A percentile compares a stretch with the other conserved stretches of the same genome.
Evolutionary conservation across 495 filamentous ascomycete genomes (phyloP).

Genomic region (Trichoderma virens): DNA sequence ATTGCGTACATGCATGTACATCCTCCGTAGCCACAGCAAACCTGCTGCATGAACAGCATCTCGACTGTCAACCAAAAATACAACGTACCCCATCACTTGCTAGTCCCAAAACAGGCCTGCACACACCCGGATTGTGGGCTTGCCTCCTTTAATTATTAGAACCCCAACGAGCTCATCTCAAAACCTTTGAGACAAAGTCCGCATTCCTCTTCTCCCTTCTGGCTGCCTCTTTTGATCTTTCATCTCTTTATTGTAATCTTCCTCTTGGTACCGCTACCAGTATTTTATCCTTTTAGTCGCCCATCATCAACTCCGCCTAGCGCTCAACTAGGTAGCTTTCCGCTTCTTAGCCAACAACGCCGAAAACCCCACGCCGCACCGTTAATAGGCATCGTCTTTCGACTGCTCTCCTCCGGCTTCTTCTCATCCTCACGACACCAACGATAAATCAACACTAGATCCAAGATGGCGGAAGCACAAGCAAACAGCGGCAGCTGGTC

Average conservation of each 20-base stretch:
- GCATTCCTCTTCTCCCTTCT: neutral
- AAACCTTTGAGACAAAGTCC: neutral
- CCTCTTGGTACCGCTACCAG: neutral
- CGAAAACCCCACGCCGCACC: neutral
- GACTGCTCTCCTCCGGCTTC: neutral
- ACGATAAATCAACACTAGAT: neutral
- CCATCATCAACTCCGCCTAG: neutral
- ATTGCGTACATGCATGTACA: too few species aligned
- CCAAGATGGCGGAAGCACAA: constrained; percentile 20
- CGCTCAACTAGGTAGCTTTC: neutral
- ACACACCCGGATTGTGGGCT: neutral
- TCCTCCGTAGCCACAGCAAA: too few species aligned
- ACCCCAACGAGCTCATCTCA: constrained; percentile 8
- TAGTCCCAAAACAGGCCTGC: neutral
- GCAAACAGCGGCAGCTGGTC: constrained; percentile 37
- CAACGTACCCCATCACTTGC: too few species aligned
- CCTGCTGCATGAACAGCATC: too few species aligned
- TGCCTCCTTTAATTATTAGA: constrained; percentile 1
- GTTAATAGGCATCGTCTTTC: too few species aligned
- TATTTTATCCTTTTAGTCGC: neutral
- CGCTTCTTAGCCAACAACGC: neutral
- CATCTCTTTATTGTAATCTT: neutral
- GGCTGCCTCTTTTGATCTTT: neutral
- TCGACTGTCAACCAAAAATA: too few species aligned
- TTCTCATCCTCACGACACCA: neutral